Conservation (phyloP, 164 flowering plant genomes). For the Euptelea pleiosperma region DNA sequence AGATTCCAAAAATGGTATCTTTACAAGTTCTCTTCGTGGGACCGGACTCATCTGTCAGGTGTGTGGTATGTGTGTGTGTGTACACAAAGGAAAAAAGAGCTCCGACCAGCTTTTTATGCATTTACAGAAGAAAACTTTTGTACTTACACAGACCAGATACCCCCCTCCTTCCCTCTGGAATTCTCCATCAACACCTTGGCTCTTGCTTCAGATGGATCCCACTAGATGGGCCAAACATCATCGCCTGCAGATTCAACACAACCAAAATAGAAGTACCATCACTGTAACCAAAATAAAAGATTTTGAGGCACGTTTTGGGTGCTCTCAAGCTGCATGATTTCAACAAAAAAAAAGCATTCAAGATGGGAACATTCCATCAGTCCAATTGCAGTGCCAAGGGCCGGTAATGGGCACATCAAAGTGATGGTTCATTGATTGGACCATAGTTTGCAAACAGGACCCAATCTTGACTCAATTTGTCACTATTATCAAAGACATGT, state of each 20-base stretch:
- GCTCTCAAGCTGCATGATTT: no score
- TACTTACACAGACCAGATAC: conserved; percentile 33
- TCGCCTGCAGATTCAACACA: conserved; percentile 28
- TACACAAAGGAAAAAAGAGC: conserved; percentile 20
- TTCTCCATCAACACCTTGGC: conserved; percentile 44
- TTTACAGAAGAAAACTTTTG: conserved; percentile 33
- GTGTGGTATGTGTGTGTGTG: conserved; percentile 14
- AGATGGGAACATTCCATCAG: no score
- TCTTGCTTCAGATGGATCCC: conserved; percentile 55
- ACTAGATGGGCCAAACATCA: conserved; percentile 15
- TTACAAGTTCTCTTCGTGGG: conserved; percentile 26
- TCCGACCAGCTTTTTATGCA: conserved; percentile 28
- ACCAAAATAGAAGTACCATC: neutral
- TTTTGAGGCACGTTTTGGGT: no score
- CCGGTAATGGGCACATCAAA: no score
- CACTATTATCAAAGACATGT: no score
- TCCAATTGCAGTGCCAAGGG: no score
- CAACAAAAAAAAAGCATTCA: no score
- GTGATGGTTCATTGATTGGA: no score
- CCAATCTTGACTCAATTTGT: no score
- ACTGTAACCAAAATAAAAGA: no score
- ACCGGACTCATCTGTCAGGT: neutral
- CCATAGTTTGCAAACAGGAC: no score
- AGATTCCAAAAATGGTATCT: conserved; percentile 38
- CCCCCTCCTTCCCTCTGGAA: conserved; percentile 11